Conservation (phyloP, 179 eudicot genomes). For the Dionaea muscipula region DNA sequence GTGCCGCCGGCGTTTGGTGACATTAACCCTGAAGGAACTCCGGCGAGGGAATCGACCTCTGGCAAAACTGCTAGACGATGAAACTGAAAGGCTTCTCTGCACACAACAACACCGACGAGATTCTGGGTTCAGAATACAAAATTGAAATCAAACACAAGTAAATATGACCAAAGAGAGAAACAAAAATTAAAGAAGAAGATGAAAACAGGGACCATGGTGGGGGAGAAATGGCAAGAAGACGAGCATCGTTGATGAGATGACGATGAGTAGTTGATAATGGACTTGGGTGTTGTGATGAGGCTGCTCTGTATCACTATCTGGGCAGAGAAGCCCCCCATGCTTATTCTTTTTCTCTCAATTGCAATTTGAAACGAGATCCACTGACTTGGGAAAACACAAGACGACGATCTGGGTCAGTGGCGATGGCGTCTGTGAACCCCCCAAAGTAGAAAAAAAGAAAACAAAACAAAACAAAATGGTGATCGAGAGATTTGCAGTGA, state of each 20-base stretch:
- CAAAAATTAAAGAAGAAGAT: too few relatives aligned
- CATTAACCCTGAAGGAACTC: too few relatives aligned
- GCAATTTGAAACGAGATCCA: neutral
- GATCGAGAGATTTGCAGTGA: too few relatives aligned
- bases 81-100: too few relatives aligned
- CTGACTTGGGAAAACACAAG: neutral
- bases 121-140: neutral
- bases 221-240: constrained; percentile 11
- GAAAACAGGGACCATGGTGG: constrained; percentile 17
- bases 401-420: neutral
- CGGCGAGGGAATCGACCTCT: neutral
- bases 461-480: too few relatives aligned
- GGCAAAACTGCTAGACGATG: constrained; percentile 2
- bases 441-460: neutral
- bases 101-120: neutral
- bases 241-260: constrained; percentile 11
- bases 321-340: too few relatives aligned
- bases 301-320: too few relatives aligned
- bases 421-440: neutral
- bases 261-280: constrained; percentile 4
- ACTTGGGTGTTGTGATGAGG: neutral
- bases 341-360: too few relatives aligned
- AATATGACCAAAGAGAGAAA: neutral
- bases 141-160: neutral
- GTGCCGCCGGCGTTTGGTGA: too few relatives aligned